A percentile compares a stretch with the other conserved stretches of the same genome.
Evolutionary conservation across 495 filamentous ascomycete species (phyloP).

Genomic region (Neohortaea acidophila): DNA sequence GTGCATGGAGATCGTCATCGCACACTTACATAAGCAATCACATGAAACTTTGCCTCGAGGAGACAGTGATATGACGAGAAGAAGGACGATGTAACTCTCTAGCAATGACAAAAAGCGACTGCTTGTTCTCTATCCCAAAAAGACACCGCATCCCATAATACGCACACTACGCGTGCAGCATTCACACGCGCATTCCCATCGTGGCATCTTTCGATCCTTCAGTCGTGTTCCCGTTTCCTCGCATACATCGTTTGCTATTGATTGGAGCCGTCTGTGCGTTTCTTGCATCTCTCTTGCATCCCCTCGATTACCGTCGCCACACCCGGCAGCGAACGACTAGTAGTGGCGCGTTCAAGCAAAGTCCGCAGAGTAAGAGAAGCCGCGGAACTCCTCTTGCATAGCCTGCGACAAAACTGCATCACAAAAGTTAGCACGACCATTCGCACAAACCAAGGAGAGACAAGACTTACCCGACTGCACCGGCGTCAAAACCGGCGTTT

Average conservation of each 20-base stretch:
- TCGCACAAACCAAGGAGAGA: background rate
- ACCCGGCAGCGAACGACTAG: background rate
- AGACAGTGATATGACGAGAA: too few relatives aligned
- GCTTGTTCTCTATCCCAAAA: constrained; percentile 4
- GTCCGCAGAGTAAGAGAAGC: constrained; percentile 88
- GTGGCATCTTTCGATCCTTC: background rate
- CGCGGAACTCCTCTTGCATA: constrained; percentile 99
- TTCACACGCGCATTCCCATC: background rate
- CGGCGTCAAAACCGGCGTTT: constrained; percentile 91
- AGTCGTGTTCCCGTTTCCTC: background rate
- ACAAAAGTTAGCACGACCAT: background rate
- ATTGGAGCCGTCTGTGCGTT: background rate
- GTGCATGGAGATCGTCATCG: too few relatives aligned
- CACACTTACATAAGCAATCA: too few relatives aligned
- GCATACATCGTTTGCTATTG: background rate
- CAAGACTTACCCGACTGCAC: constrained; percentile 77
- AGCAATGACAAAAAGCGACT: too few relatives aligned
- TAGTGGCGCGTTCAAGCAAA: constrained; percentile 32
- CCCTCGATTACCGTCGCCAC: constrained; percentile 12
- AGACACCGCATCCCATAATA: background rate
- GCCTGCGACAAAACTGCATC: constrained; percentile 77
- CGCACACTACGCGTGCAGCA: too few relatives aligned
- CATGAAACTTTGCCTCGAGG: too few relatives aligned
- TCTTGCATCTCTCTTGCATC: constrained; percentile 4
- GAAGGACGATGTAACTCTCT: too few relatives aligned